Evolutionary conservation across 2,329 filamentous ascomycete genomes (phyloP), one percentile per base, ranked within the genome.

Genomic region (Pyrenochaeta sp.): DNA sequence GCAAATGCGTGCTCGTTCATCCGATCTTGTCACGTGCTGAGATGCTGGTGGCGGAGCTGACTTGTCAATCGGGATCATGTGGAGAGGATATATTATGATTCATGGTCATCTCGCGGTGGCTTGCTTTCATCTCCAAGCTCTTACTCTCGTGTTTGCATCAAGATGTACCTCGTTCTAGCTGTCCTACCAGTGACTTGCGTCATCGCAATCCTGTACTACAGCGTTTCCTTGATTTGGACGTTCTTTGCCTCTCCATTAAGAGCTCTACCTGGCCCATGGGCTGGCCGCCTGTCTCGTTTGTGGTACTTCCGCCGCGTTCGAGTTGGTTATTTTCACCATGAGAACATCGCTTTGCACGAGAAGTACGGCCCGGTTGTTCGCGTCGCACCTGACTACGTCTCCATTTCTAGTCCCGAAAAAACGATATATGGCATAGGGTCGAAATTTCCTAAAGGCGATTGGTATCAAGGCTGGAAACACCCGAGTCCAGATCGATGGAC

Each of bases 401-500:
- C 23, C 17, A 47, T 51, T 19, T 31, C 29, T 3, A 3, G 13
- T 11, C 42, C 47, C 11, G 29, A 38, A 3, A 47, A 47, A 14
- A 21, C 39, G 2, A 26, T 55, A 6, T 55, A 55, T 22, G 45
- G 48, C 19, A 32, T 44, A 19, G 44, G 35, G n/a, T 26, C 35
- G 19, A 49, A 44, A 14, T 45, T 52, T 22, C 38, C 48, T 9
- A 53, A 53, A 34, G 26, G 29, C 2, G 34, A 38, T 19, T 53
- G 49, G 49, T 71, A 14, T 70, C 68, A 7, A 63, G 65, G 14
- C 61, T 68, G 31, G 55, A 72, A 66, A 11, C 63, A 66, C 24
- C 63, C 70, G 7, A 69, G 68, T 41, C 71, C 72, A 38, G 69
- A 74, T 39, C 27, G 34, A 22, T 43, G 45, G 45, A 44, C 41